Evolutionary conservation across 1,284 basidiomycete genomes (phyloP).

Genomic region (Malassezia nana): DNA sequence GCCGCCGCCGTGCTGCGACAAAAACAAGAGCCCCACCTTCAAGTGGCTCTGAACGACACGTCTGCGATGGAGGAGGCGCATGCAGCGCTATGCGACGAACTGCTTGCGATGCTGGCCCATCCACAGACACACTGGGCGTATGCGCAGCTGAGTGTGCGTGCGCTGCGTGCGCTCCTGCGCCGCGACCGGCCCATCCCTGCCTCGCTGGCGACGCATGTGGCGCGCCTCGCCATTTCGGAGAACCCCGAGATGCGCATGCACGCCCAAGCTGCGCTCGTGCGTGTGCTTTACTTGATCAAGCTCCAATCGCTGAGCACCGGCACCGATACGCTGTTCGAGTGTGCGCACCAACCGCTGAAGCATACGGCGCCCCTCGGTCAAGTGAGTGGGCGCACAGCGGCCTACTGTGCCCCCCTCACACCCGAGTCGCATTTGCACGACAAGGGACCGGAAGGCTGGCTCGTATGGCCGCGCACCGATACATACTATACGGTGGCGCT

Average conservation of each 20-base stretch:
- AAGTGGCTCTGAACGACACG: constrained; percentile 16
- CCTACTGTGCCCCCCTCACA: constrained; percentile 49
- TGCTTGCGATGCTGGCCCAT: constrained; percentile 61
- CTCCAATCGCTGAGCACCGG: constrained; percentile 66
- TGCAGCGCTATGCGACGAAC: constrained; percentile 54
- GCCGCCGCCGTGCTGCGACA: constrained; percentile 13
- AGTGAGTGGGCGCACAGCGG: constrained; percentile 23
- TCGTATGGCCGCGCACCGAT: constrained; percentile 66
- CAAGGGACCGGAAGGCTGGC: constrained; percentile 72
- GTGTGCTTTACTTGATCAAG: constrained; percentile 68
- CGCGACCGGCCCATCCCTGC: constrained; percentile 63
- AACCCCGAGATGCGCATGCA: constrained; percentile 68
- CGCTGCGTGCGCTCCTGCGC: constrained; percentile 63
- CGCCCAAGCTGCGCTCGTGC: constrained; percentile 67
- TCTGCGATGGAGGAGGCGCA: constrained; percentile 24
- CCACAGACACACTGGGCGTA: constrained; percentile 84
- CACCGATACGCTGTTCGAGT: constrained; percentile 67
- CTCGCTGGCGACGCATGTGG: constrained; percentile 54
- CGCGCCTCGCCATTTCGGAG: constrained; percentile 55
- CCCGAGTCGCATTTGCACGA: constrained; percentile 58
- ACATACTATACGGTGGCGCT: constrained; percentile 59
- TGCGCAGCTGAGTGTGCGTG: constrained; percentile 64
- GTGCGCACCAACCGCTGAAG: constrained; percentile 66
- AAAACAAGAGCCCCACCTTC: too few species aligned
- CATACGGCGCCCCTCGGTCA: constrained; percentile 44